Percentiles rank a stretch among this genome's conserved stretches.
Evolutionary conservation across 495 filamentous ascomycete genomes (phyloP).

Genomic region (Corynascus novoguineensis): DNA sequence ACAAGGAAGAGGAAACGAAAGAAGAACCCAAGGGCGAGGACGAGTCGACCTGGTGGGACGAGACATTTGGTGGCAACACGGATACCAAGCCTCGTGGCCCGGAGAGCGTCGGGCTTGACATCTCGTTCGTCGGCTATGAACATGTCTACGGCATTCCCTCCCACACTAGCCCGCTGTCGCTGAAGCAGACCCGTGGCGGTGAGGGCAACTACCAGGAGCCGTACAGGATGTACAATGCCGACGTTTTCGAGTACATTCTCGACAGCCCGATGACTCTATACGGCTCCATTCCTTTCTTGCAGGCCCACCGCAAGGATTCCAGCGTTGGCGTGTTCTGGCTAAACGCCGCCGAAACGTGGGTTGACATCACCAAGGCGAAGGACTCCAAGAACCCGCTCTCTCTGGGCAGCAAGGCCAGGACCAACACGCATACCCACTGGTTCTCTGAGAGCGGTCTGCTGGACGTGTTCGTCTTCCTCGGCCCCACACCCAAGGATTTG

Average conservation of each 20-base stretch:
- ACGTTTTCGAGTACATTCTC: slow-evolving; percentile 96
- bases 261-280: slow-evolving; percentile 99
- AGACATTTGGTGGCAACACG: slow-evolving; percentile 87
- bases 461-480: slow-evolving; percentile 91
- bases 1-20: slow-evolving; percentile 35
- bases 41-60: slow-evolving; percentile 95
- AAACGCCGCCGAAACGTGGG: slow-evolving; percentile 95
- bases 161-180: slow-evolving; percentile 78
- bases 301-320: slow-evolving; percentile 87
- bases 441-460: slow-evolving; percentile 86
- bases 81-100: slow-evolving; percentile 86
- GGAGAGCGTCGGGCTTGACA: slow-evolving; percentile 84
- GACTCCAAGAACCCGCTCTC: slow-evolving; percentile 68
- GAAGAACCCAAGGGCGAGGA: slow-evolving; percentile 47
- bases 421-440: slow-evolving; percentile 88
- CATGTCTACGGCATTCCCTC: slow-evolving; percentile 95
- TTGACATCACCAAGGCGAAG: slow-evolving; percentile 86
- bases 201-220: slow-evolving; percentile 79
- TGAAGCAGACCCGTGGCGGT: slow-evolving; percentile 86
- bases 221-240: slow-evolving; percentile 93
- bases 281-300: slow-evolving; percentile 92
- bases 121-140: slow-evolving; percentile 84
- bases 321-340: slow-evolving; percentile 98
- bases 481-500: slow-evolving; percentile 75
- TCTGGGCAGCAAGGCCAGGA: slow-evolving; percentile 62